Evolutionary conservation across 352 stramenopile species (phyloP), one percentile per base, ranked within the genome.

Genomic region (Pythium apleroticum): DNA sequence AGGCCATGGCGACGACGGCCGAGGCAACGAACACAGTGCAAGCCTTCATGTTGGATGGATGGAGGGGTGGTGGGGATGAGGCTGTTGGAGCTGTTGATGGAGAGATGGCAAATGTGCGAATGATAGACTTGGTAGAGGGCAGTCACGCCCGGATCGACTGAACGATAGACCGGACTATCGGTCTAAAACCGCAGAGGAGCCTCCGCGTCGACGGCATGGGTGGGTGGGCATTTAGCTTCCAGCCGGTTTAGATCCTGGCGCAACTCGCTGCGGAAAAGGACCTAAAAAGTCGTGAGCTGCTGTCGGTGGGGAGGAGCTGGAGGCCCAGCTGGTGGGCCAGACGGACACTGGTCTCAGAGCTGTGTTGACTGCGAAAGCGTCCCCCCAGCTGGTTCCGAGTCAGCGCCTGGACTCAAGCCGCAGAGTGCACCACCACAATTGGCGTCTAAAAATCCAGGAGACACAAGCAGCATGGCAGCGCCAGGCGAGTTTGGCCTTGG

Each of bases 21-120:
- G 92, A 69, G 63, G 93, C 71, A 45, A 74, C 81, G 59, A 96
- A 70, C 30, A 93, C 71, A 27, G 80, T 83, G 55, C 74, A 87
- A 65, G 90, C 89, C 72, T 96, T 97, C 73, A 72, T 75, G 45
- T 11, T 67, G 53, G 43, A 71, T 11, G 25, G 14, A 22, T n/a
- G n/a, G n/a, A n/a, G n/a, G n/a, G n/a, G 19, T 37, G 48, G 15
- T 37, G 25, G 24, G 3, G 48, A 12, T 22, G 10, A n/a, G n/a
- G n/a, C n/a, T n/a, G 46, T 52, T 45, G 33, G 48, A 49, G 11
- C 65, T 60, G 35, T 35, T 56, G 30, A 30, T 30, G 15, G 35
- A 25, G 22, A 19, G 28, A 43, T 49, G 63, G 45, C 61, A 46
- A 64, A 55, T 73, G 39, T 41, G 46, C 30, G 65, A 74, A 60